phyloP scores from a whole-genome alignment of 495 filamentous ascomycete genomes.

The Penicillium herquei region DNA sequence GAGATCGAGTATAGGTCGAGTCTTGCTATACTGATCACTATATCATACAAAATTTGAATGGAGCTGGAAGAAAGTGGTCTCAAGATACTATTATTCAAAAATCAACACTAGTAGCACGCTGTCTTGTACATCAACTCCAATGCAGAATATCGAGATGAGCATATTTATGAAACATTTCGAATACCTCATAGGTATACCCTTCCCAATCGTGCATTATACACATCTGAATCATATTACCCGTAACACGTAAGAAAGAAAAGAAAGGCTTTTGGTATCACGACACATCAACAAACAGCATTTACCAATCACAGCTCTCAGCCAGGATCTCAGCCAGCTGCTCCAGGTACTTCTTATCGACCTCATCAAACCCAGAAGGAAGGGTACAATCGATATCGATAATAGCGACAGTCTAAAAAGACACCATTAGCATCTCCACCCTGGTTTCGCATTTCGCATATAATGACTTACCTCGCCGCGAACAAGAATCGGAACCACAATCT shows the following conservation, averaged over 20 bases:
- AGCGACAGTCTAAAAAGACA: conserved; percentile 59
- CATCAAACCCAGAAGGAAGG: conserved; percentile 68
- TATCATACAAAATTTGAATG: too few relatives aligned
- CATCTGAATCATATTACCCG: background rate
- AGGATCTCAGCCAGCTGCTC: conserved; percentile 69
- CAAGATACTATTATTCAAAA: background rate
- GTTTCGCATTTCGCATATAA: background rate
- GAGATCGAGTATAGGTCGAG: too few relatives aligned
- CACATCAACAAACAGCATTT: background rate
- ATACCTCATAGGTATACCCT: background rate
- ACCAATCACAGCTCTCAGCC: conserved; percentile 72
- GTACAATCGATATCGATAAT: conserved; percentile 90
- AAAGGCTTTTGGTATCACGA: too few relatives aligned
- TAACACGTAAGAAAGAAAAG: background rate
- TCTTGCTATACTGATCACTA: too few relatives aligned
- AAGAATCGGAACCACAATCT: conserved; percentile 87
- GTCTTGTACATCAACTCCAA: background rate
- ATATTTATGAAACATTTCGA: background rate
- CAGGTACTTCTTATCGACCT: conserved; percentile 65
- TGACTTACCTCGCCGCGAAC: conserved; percentile 52
- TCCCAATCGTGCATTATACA: background rate
- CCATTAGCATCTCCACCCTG: conserved; percentile 9
- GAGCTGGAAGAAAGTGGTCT: background rate
- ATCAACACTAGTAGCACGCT: background rate
- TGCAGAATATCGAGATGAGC: background rate